Evolutionary conservation across 139 green algal genomes (phyloP).

Genomic region (Coelastrella sp.): DNA sequence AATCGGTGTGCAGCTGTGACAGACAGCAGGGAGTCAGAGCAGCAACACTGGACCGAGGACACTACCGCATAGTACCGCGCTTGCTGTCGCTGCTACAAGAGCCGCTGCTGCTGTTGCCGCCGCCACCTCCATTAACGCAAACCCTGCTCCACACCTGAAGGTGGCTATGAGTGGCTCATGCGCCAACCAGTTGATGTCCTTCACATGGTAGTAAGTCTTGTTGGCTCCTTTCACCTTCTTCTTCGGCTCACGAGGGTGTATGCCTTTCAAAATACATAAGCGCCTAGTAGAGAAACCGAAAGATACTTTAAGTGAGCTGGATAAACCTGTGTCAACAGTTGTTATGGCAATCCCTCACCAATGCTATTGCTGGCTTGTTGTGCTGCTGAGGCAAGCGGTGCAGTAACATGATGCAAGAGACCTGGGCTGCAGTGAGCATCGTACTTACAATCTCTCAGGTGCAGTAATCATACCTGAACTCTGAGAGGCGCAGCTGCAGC

Average conservation of each 20-base stretch:
- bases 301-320: neutral
- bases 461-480: slow-evolving; percentile 86
- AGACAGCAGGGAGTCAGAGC: too few species aligned
- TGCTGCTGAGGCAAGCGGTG: too few species aligned
- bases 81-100: too few species aligned
- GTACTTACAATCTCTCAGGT: neutral
- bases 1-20: too few species aligned
- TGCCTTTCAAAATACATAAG: slow-evolving; percentile 98
- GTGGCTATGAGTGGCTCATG: slow-evolving; percentile 96
- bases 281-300: slow-evolving; percentile 66
- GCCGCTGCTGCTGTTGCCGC: too few species aligned
- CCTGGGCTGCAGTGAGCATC: neutral
- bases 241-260: slow-evolving; percentile 97
- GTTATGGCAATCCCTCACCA: too few species aligned
- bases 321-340: neutral
- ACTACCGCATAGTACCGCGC: too few species aligned
- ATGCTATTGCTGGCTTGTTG: too few species aligned
- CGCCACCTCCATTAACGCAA: too few species aligned
- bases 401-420: too few species aligned
- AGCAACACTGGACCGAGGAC: too few species aligned
- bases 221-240: slow-evolving; percentile 94
- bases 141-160: slow-evolving; percentile 77
- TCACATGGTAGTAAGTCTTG: slow-evolving; percentile 99
- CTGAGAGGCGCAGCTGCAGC: slow-evolving; percentile 95
- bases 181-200: slow-evolving; percentile 96